These are phyloP conservation scores for Fusarium nodosum DNA, from an alignment of 2,329 filamentous ascomycete species.

Conservation along the genomic window DNA sequence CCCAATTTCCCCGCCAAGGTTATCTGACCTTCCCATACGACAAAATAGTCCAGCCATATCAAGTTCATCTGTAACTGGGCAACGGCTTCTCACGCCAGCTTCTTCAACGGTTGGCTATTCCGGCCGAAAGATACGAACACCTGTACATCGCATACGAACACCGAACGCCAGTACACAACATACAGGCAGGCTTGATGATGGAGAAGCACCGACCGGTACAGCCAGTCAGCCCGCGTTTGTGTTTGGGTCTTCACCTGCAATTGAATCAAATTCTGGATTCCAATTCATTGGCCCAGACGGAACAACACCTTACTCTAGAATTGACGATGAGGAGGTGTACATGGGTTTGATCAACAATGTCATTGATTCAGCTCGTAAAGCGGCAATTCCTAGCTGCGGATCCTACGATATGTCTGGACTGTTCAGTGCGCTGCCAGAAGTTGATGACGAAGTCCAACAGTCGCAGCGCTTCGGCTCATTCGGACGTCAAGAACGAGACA, in stretches of 20 bases:
- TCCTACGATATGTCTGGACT: constrained; percentile 16
- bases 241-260: constrained; percentile 34
- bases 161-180: not conserved
- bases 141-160: not conserved
- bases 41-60: constrained; percentile 34
- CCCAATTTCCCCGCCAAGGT: constrained; percentile 5
- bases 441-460: constrained; percentile 22
- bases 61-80: constrained; percentile 18
- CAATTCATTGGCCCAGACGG: constrained; percentile 21
- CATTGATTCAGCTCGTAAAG: constrained; percentile 8
- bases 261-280: constrained; percentile 20
- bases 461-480: constrained; percentile 18
- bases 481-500: constrained; percentile 26
- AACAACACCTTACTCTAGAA: not conserved
- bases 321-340: constrained; percentile 33
- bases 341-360: constrained; percentile 22
- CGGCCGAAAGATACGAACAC: not conserved
- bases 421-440: constrained; percentile 29
- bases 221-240: constrained; percentile 28
- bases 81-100: constrained; percentile 21
- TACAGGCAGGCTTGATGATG: not conserved
- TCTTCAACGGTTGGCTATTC: constrained; percentile 12
- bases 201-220: not conserved
- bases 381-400: not conserved
- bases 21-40: constrained; percentile 21